Conservation (phyloP, 2,329 filamentous ascomycete species). For the Trichoderma hamatum region DNA sequence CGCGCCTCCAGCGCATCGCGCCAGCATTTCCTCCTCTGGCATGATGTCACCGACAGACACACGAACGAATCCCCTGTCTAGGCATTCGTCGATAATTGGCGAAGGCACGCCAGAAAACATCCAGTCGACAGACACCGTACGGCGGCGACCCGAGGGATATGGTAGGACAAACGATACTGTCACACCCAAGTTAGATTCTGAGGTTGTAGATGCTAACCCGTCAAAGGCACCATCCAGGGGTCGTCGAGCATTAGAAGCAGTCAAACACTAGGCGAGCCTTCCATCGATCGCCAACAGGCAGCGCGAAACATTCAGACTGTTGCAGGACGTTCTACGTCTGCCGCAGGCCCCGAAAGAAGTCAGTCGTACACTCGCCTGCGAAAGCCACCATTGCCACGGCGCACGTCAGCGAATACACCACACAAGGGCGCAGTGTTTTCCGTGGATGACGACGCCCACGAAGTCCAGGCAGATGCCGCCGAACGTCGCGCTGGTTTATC, state of each 20-base stretch:
- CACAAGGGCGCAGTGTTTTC: slow-evolving; percentile 87
- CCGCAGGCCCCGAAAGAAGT: slow-evolving; percentile 49
- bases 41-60: slow-evolving; percentile 55
- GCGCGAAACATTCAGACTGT: slow-evolving; percentile 37
- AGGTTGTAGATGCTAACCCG: slow-evolving; percentile 2
- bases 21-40: slow-evolving; percentile 43
- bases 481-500: slow-evolving; percentile 47
- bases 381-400: slow-evolving; percentile 74
- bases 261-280: slow-evolving; percentile 42
- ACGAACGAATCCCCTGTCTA: slow-evolving; percentile 42
- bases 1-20: slow-evolving; percentile 42
- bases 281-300: slow-evolving; percentile 41
- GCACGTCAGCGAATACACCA: slow-evolving; percentile 76
- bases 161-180: slow-evolving; percentile 46
- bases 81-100: slow-evolving; percentile 41
- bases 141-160: slow-evolving; percentile 61
- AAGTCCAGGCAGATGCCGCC: slow-evolving; percentile 71
- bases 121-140: slow-evolving; percentile 63
- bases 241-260: slow-evolving; percentile 35
- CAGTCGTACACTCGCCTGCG: slow-evolving; percentile 56
- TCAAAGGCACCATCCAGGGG: slow-evolving; percentile 35
- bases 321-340: slow-evolving; percentile 45
- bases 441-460: slow-evolving; percentile 81
- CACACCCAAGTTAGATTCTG: background rate
- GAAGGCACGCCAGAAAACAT: slow-evolving; percentile 56